Percentiles rank a stretch among this genome's conserved stretches.
These are phyloP conservation scores for Metschnikowia sp. DNA, from an alignment of 805 yeast genomes.

Conservation along the genomic window DNA sequence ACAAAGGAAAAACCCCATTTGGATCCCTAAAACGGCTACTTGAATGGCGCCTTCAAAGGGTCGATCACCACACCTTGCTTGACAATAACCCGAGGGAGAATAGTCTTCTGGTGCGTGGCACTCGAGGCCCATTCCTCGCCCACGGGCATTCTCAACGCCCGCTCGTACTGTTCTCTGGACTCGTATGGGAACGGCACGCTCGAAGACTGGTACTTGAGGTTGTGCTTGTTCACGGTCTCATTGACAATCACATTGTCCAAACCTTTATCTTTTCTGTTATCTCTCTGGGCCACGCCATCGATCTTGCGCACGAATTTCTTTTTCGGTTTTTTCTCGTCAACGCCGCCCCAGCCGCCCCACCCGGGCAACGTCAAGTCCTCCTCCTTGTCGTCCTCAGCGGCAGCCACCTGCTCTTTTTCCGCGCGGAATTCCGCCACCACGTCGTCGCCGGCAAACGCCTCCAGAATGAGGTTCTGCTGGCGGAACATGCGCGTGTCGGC, in stretches of 20 bases:
- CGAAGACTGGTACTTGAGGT: conserved; percentile 77
- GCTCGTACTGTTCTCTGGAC: conserved; percentile 89
- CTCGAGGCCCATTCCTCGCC: conserved; percentile 96
- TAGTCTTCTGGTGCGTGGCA: conserved; percentile 79
- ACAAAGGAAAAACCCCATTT: no score
- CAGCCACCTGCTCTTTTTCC: conserved; percentile 65
- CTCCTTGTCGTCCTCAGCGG: conserved; percentile 83
- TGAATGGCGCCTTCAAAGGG: conserved; percentile 85
- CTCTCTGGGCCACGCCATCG: conserved; percentile 69
- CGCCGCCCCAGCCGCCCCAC: conserved; percentile 98
- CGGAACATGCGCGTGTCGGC: conserved; percentile 55
- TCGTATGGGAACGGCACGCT: conserved; percentile 96
- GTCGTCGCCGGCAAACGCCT: conserved; percentile 98
- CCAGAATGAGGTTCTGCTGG: conserved; percentile 76
- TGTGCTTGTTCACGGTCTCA: conserved; percentile 81
- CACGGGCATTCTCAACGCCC: conserved; percentile 90
- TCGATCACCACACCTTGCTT: conserved; percentile 89
- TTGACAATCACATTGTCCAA: conserved; percentile 82
- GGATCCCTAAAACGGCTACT: conserved; percentile 25
- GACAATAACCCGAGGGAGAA: conserved; percentile 83
- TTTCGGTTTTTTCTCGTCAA: conserved; percentile 39
- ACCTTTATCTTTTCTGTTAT: conserved; percentile 74
- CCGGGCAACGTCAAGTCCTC: conserved; percentile 89
- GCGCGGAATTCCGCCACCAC: conserved; percentile 75
- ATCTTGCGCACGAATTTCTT: conserved; percentile 66